Evolutionary conservation across 1,139 yeast genomes (phyloP), one percentile per base, ranked within the genome.

Genomic region (Hyphopichia burtonii): DNA sequence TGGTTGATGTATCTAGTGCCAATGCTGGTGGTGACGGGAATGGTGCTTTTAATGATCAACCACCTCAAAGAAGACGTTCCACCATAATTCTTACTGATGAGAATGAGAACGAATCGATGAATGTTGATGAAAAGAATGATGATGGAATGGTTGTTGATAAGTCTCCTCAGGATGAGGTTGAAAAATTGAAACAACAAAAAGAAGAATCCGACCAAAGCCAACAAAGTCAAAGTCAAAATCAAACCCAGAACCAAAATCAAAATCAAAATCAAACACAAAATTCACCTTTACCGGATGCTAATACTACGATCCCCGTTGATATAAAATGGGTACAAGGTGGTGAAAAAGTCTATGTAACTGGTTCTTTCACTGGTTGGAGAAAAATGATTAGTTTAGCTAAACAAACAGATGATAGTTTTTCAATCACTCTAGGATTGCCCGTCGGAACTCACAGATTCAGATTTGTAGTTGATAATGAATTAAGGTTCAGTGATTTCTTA

Each of bases 261-360:
- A 33, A 15, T 57, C 44, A 25, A 38, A 45, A 42, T 7, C 38
- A 18, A 18, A 20, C 14, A 11, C 45, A 44, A 23, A 46, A 51
- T 39, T 52, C 56, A 12, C 30, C 30, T 7, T 11, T 27, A 28
- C 31, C 31, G 3, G 63, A 65, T 41, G 60, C 68, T n/a, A 57
- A 45, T 38, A 51, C 61, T 8, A 66, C 83, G 33, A 74, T 88
- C 31, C 89, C 95, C 0, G 85, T 91, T 1, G 90, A 86, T 44
- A 84, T 93, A 41, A 82, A 81, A 52, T 93, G 99, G 99, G 83
- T 83, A 17, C 96, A 91, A 63, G 97, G 97, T 11, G 98, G 98
- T 46, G 80, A 80, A 41, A 87, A 87, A 55, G 98, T 93, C 1
- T 73, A 73, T 49, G 76, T 73, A 4, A 73, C 78, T 10, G 78